Conservation (phyloP, 1,284 basidiomycete genomes). For the Tilletia caries region DNA sequence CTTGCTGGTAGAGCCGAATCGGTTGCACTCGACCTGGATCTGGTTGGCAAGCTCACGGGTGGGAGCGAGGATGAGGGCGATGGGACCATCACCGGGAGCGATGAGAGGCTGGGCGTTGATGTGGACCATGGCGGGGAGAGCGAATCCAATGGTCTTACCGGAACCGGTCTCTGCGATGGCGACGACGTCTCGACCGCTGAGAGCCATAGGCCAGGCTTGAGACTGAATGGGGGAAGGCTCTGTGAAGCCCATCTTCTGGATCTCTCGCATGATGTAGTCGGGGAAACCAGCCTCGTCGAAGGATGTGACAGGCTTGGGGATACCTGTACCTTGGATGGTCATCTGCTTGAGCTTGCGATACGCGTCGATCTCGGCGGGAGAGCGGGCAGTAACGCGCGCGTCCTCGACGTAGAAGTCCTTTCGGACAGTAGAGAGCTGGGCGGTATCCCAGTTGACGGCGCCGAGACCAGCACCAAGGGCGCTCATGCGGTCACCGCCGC, state of each 20-base stretch:
- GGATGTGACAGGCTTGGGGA: conserved; percentile 83
- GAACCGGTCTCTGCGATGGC: conserved; percentile 70
- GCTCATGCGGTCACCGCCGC: conserved; percentile 72
- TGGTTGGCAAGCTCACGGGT: conserved; percentile 98
- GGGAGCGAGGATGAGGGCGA: conserved; percentile 91
- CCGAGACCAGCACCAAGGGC: conserved; percentile 66
- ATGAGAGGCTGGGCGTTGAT: conserved; percentile 99
- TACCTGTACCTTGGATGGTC: conserved; percentile 78
- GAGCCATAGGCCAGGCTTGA: conserved; percentile 97
- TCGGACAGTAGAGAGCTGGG: conserved; percentile 65
- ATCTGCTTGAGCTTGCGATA: conserved; percentile 84
- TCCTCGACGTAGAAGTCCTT: conserved; percentile 98
- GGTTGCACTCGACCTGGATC: conserved; percentile 97
- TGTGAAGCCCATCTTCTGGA: conserved; percentile 86
- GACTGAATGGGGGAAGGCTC: conserved; percentile 92
- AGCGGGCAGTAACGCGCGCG: conserved; percentile 72
- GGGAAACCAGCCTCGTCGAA: conserved; percentile 96
- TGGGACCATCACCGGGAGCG: conserved; percentile 89
- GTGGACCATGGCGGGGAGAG: conserved; percentile 96
- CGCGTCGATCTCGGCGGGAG: conserved; percentile 80
- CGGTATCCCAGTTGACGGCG: conserved; percentile 43
- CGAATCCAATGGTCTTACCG: conserved; percentile 86
- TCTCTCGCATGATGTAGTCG: conserved; percentile 89
- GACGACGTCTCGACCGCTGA: conserved; percentile 87
- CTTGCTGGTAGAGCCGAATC: conserved; percentile 93